Conservation (phyloP, 1,284 basidiomycete species). For the Ganoderma leucocontextum region DNA sequence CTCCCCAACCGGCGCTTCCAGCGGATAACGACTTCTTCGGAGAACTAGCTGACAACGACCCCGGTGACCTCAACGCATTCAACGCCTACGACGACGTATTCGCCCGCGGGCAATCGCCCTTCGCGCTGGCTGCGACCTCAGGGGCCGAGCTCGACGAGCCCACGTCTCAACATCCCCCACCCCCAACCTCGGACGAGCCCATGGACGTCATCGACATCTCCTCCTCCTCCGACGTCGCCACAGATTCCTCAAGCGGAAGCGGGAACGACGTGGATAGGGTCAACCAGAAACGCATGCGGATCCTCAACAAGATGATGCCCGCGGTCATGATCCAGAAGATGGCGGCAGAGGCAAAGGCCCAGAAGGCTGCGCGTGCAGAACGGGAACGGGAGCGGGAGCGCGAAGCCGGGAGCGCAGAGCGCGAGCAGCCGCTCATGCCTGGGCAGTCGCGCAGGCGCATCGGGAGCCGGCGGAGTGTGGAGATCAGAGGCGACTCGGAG, state of each 20-base stretch:
- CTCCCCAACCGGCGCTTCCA: neutral
- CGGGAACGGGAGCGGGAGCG: slow-evolving; percentile 6
- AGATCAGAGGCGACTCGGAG: slow-evolving; percentile 40
- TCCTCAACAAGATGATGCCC: slow-evolving; percentile 35
- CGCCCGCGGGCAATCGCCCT: slow-evolving; percentile 12
- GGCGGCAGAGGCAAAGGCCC: slow-evolving; percentile 2
- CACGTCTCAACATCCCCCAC: slow-evolving; percentile 13
- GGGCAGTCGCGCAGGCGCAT: slow-evolving; percentile 36
- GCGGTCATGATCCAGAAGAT: slow-evolving; percentile 24
- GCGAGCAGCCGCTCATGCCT: slow-evolving; percentile 33
- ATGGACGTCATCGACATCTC: slow-evolving; percentile 28
- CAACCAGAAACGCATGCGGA: slow-evolving; percentile 25
- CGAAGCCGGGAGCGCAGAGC: neutral
- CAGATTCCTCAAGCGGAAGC: slow-evolving; percentile 10
- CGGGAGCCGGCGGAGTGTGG: slow-evolving; percentile 22
- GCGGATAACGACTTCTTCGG: slow-evolving; percentile 3
- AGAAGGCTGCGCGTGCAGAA: slow-evolving; percentile 9
- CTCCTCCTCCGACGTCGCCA: slow-evolving; percentile 14
- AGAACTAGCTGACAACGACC: neutral
- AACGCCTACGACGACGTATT: slow-evolving; percentile 17
- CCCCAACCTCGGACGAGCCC: slow-evolving; percentile 21
- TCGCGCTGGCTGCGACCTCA: slow-evolving; percentile 7
- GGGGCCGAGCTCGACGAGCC: slow-evolving; percentile 14
- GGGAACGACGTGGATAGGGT: neutral
- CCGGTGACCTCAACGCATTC: slow-evolving; percentile 13